Evolutionary conservation across 306 rosid species (phyloP), one percentile per base, ranked within the genome.

Genomic region (Trichosanthes truncata): DNA sequence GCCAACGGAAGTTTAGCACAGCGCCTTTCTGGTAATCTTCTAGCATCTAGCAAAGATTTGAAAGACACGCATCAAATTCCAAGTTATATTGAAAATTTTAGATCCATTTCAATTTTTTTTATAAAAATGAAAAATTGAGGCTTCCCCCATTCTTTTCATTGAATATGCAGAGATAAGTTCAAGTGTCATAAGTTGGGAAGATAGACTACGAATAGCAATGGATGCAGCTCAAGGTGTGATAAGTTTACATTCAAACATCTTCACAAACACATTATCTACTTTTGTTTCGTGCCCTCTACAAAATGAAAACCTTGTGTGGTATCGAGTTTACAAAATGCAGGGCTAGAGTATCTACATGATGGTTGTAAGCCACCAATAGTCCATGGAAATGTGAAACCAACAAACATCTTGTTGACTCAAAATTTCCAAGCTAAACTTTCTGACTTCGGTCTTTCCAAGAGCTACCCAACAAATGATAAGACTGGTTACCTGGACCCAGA

Each of bases 281-380:
- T 57, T 60, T 60, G 35, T 60, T 60, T 60, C 23, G 1, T 60
- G 14, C 9, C 33, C 66, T 60, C 36, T 60, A 9, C 35, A 10
- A 26, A 59, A 60, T 20, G 35, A 48, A 73, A 56, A 31, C 4
- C 36, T 4, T 60, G 7, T 40, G 25, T 26, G 25, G 25, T 26
- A 23, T 60, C 13, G 66, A 23, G 11, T 25, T 23, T 20, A 25
- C 35, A 63, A 79, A 51, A 46, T 45, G 38, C 82, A 89, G 91
- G 93, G 48, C 15, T 90, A 80, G 93, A 86, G 51, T 88, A 88
- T 74, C 72, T 90, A n/a, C 91, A 90, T 21, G 36, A 83, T 36
- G 91, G 90, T 78, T 86, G 90, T 26, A 86, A 80, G 57, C 88
- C 84, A 72, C 80, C 88, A 4, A 85, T 82, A 21, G 36, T 85